These are phyloP conservation scores for Thalia dealbata DNA, from an alignment of 176 grass and related monocot species.

Conservation along the genomic window DNA sequence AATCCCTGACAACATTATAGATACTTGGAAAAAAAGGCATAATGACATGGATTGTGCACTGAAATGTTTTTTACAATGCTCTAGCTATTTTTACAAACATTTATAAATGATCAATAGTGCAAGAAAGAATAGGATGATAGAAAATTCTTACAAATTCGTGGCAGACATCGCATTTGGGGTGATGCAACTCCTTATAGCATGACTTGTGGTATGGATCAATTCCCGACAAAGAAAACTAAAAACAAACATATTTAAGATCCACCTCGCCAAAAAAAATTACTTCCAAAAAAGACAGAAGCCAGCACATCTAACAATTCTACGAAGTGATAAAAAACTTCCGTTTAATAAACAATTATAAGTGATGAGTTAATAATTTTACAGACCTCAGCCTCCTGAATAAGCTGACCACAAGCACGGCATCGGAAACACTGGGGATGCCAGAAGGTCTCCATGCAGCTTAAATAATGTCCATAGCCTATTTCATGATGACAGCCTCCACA, in stretches of 20 bases:
- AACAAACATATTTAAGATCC: slow-evolving; percentile 18
- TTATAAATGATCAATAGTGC: not conserved
- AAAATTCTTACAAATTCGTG: slow-evolving; percentile 83
- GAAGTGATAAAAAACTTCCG: slow-evolving; percentile 1
- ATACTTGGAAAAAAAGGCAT: not conserved
- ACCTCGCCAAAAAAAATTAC: not conserved
- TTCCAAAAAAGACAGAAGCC: no score
- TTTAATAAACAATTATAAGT: slow-evolving; percentile 5
- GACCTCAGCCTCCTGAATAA: slow-evolving; percentile 80
- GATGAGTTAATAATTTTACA: not conserved
- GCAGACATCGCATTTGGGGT: slow-evolving; percentile 96
- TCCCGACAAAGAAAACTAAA: slow-evolving; percentile 84
- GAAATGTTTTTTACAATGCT: not conserved
- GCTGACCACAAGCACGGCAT: slow-evolving; percentile 44
- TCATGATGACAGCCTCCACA: slow-evolving; percentile 79
- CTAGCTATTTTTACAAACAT: no score
- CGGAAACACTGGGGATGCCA: slow-evolving; percentile 91
- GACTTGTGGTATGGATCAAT: slow-evolving; percentile 70
- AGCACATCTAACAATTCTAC: slow-evolving; percentile 5
- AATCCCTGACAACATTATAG: no score
- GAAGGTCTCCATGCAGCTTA: slow-evolving; percentile 90
- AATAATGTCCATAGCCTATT: slow-evolving; percentile 88
- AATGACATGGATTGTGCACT: not conserved
- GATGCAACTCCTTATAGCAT: slow-evolving; percentile 95
- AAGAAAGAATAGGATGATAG: not conserved